Conservation (phyloP, 257 asterid genomes). For the Misopates orontium region DNA sequence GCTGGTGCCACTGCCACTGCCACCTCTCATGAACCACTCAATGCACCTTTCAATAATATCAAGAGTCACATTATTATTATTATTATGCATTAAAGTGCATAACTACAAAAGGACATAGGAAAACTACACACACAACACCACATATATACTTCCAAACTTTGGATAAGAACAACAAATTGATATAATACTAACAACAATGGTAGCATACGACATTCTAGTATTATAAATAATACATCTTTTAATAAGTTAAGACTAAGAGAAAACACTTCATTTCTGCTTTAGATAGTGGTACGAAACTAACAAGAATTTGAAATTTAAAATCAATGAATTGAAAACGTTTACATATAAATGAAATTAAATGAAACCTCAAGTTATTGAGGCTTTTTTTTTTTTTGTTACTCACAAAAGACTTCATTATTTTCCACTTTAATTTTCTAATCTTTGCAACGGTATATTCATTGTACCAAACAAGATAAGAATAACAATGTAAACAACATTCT, state of each 20-base stretch:
- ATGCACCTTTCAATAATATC: constrained; percentile 36
- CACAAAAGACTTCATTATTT: too few species aligned
- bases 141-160: constrained; percentile 10
- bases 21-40: constrained; percentile 57
- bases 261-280: too few species aligned
- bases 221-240: background rate
- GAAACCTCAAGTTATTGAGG: too few species aligned
- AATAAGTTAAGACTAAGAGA: too few species aligned
- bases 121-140: constrained; percentile 23
- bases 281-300: too few species aligned
- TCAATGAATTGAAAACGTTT: too few species aligned
- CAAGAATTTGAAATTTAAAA: too few species aligned
- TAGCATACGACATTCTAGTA: background rate
- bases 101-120: constrained; percentile 31
- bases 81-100: constrained; percentile 27
- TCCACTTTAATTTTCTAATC: background rate
- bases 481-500: too few species aligned
- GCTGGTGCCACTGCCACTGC: constrained; percentile 6
- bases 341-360: too few species aligned
- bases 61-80: constrained; percentile 5
- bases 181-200: constrained; percentile 2
- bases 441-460: background rate
- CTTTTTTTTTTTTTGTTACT: too few species aligned
- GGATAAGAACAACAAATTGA: constrained; percentile 41
- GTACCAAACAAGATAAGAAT: too few species aligned